A percentile compares a stretch with the other conserved stretches of the same genome.
These are phyloP conservation scores for Elsinoe australis DNA, from an alignment of 2,329 filamentous ascomycete species.

Conservation along the genomic window DNA sequence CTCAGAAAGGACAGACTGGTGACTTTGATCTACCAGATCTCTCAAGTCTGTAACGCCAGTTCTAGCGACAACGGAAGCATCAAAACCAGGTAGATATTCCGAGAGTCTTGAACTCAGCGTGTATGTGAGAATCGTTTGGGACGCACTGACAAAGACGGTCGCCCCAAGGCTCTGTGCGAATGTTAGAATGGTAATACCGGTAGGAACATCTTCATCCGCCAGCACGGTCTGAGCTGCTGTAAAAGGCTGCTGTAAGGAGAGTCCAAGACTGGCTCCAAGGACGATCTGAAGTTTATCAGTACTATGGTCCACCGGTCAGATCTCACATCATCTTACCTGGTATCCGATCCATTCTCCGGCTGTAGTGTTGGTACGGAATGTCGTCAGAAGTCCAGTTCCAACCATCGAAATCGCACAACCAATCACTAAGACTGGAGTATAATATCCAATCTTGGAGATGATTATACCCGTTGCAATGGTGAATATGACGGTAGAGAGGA, in stretches of 20 bases:
- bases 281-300: constrained; percentile 24
- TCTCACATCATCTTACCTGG: no score
- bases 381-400: constrained; percentile 36
- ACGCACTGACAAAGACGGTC: constrained; percentile 37
- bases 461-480: constrained; percentile 32
- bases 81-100: constrained; percentile 31
- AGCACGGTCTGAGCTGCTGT: constrained; percentile 36
- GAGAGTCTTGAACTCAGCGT: constrained; percentile 35
- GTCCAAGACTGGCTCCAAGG: constrained; percentile 32
- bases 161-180: constrained; percentile 37
- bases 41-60: constrained; percentile 51
- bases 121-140: constrained; percentile 38
- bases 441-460: constrained; percentile 37
- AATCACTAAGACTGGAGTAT: constrained; percentile 38
- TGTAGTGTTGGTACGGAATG: constrained; percentile 17
- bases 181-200: constrained; percentile 38
- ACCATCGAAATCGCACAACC: constrained; percentile 35
- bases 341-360: constrained; percentile 21
- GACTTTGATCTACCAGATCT: constrained; percentile 41
- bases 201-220: constrained; percentile 32
- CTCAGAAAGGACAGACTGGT: constrained; percentile 44
- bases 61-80: constrained; percentile 32
- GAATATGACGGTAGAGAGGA: constrained; percentile 35
- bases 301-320: no score
- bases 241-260: constrained; percentile 37